A percentile compares a stretch with the other conserved stretches of the same genome.
phyloP scores from a whole-genome alignment of 169 alveolate species.

The Plasmodium inui region DNA sequence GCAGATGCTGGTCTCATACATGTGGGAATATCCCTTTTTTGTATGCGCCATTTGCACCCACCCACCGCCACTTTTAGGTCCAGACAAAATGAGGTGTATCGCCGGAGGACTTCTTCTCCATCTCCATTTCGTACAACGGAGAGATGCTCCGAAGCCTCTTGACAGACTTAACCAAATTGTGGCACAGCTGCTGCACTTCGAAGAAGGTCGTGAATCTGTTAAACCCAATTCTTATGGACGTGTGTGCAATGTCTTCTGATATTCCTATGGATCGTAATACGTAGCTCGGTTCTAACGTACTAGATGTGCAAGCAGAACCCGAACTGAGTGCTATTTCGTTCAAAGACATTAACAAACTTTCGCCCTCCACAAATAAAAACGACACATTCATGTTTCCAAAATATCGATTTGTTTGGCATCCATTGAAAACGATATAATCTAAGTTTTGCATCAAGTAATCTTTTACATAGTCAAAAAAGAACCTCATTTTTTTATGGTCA shows the following conservation, averaged over 20 bases:
- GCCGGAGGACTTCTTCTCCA: conserved; percentile 82
- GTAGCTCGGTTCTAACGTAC: conserved; percentile 92
- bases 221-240: conserved; percentile 97
- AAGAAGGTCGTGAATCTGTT: conserved; percentile 97
- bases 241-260: conserved; percentile 97
- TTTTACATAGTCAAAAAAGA: conserved; percentile 87
- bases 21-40: neutral
- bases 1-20: neutral
- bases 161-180: conserved; percentile 87
- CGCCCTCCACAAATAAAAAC: conserved; percentile 96
- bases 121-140: conserved; percentile 93
- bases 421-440: conserved; percentile 90
- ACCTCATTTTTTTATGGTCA: conserved; percentile 91
- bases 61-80: conserved; percentile 14
- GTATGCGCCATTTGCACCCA: neutral
- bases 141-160: conserved; percentile 89
- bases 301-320: conserved; percentile 95
- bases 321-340: conserved; percentile 90
- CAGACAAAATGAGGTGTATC: conserved; percentile 73
- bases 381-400: conserved; percentile 95
- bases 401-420: conserved; percentile 87
- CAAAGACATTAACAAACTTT: conserved; percentile 92
- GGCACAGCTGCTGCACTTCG: conserved; percentile 92
- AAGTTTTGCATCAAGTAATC: conserved; percentile 77
- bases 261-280: conserved; percentile 97